A percentile compares a stretch with the other conserved stretches of the same genome.
phyloP scores from a whole-genome alignment of 306 rosid genomes.

The Hippophae gyantsensis region DNA sequence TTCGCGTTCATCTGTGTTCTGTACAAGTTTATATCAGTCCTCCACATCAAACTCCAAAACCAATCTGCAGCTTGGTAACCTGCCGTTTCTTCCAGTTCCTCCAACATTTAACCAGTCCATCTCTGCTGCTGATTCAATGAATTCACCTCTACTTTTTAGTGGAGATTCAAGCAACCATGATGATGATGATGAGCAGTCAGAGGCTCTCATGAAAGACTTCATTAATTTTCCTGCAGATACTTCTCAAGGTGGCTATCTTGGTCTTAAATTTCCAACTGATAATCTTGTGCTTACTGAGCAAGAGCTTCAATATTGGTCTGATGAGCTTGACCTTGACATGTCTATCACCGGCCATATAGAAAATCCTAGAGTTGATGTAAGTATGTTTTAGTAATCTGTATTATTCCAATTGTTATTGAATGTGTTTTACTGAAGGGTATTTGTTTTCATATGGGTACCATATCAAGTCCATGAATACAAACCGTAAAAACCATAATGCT shows the following conservation, averaged over 20 bases:
- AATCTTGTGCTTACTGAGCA: constrained; percentile 23
- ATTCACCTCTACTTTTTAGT: constrained; percentile 13
- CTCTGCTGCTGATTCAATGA: constrained; percentile 20
- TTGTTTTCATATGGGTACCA: neutral
- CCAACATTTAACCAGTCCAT: constrained; percentile 20
- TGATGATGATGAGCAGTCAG: constrained; percentile 24
- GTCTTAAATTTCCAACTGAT: constrained; percentile 18
- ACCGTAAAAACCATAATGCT: too few species aligned
- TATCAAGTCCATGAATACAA: neutral
- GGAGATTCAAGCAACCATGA: constrained; percentile 10
- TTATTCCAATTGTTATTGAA: neutral
- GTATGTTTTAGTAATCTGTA: constrained; percentile 1
- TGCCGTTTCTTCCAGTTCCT: constrained; percentile 38
- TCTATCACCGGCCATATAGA: constrained; percentile 33
- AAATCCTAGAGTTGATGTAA: constrained; percentile 34
- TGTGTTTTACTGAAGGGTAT: neutral
- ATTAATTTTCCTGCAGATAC: constrained; percentile 22
- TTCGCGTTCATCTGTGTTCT: constrained; percentile 35
- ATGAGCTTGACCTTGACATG: constrained; percentile 24
- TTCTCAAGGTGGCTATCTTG: constrained; percentile 20
- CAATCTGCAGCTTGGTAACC: constrained; percentile 31
- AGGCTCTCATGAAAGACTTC: constrained; percentile 27
- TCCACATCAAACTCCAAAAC: constrained; percentile 30
- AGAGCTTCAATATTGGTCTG: constrained; percentile 29
- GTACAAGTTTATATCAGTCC: constrained; percentile 38